Base-by-base conservation (phyloP, 2,329 filamentous ascomycete genomes). In the Aspergillus pseudoviridinutans region DNA sequence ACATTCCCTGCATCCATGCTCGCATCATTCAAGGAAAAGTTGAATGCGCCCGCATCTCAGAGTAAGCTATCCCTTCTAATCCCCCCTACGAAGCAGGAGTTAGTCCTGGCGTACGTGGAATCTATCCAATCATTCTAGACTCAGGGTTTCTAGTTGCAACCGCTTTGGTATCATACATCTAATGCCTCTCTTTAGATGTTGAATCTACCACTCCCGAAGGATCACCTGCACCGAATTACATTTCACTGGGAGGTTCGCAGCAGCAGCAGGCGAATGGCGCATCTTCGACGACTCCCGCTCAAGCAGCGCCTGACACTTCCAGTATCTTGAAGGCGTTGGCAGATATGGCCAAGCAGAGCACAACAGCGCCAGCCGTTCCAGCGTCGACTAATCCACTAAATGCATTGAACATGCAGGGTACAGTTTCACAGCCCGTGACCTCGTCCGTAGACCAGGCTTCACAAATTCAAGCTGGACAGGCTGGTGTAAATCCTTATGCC, bases 1-100 rank as follows among this genome's bases (percentile, higher is more conserved):
- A 97, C 92, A 24, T 97, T 99, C 75, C 92, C 94, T 27, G 74
- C 82, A 46, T 76, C 87, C 54, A 88, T 96, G 85, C 84, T 99
- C 67, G 74, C 78, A n/a, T 85, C 85, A 41, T 96, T 96, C 82
- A 93, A 91, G 77, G 83, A 90, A 71, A 92, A 90, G 75, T 75
- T 96, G 68, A 87, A 82, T 62, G 81, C 85, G 59, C 79, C 83
- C 51, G 71, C 80, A 58, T 74, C 80, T 64, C 80, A 83, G 71
- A 86, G 88, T 92, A 90, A 81, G 88, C 74, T 50, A 25, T 50
- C 28, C 35, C 50, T 59, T 80, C 64, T 64, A 59, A 61, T 62
- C 63, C 61, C 50, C 50, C 54, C 55, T 58, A 51, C 47, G 58
- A 38, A 24, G 22, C n/a, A 47, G 24, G 22, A 47, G 14, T 47